Conservation (phyloP, 108 stramenopile species). For the Nitzschia sp. region DNA sequence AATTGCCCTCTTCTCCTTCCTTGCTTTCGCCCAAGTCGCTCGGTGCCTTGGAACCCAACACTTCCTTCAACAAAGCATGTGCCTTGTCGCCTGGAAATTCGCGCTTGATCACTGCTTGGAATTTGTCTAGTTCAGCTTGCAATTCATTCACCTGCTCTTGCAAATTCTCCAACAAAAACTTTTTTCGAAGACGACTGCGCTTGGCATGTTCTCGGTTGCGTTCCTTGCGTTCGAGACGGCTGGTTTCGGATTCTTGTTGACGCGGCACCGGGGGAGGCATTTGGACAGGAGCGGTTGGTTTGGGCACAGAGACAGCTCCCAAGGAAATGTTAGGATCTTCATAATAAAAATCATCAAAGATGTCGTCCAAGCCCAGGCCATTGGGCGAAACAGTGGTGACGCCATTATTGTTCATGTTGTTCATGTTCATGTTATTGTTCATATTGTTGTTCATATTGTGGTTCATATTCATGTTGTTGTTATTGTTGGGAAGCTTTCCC, state of each 20-base stretch:
- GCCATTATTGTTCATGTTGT: no score
- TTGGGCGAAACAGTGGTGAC: no score
- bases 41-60: slow-evolving; percentile 57
- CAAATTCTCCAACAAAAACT: slow-evolving; percentile 92
- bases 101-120: slow-evolving; percentile 62
- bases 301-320: slow-evolving; percentile 4
- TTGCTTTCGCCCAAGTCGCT: slow-evolving; percentile 15
- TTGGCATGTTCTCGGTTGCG: slow-evolving; percentile 95
- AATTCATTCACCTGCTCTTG: slow-evolving; percentile 92
- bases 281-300: slow-evolving; percentile 13
- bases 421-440: no score
- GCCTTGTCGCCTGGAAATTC: slow-evolving; percentile 63
- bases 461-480: neutral
- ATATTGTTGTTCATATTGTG: no score
- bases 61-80: slow-evolving; percentile 50
- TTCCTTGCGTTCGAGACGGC: slow-evolving; percentile 69
- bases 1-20: slow-evolving; percentile 57
- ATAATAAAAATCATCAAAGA: slow-evolving; percentile 85
- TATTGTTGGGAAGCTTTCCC: neutral
- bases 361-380: slow-evolving; percentile 74
- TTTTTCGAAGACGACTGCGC: slow-evolving; percentile 93
- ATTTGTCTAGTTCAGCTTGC: slow-evolving; percentile 71
- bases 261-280: slow-evolving; percentile 10
- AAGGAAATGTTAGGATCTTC: slow-evolving; percentile 49
- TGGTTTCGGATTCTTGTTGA: slow-evolving; percentile 25